Conservation (phyloP, 176 grass and related monocot genomes). For the Melocanna baccifera region DNA sequence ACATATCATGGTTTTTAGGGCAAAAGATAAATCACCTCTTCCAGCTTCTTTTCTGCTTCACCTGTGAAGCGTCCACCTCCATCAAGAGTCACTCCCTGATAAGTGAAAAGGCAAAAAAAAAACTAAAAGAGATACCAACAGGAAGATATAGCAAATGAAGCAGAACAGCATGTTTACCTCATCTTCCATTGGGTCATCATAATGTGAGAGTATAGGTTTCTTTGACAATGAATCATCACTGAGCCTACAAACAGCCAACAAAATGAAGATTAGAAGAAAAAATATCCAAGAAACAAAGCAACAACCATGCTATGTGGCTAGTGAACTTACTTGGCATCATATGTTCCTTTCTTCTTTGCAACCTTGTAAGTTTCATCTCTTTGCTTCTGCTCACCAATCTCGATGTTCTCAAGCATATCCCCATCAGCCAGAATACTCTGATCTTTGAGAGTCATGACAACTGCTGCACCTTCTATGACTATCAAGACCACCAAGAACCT, state of each 20-base stretch:
- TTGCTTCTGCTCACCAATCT: slow-evolving; percentile 90
- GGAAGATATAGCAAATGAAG: slow-evolving; percentile 12
- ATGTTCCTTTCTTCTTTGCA: slow-evolving; percentile 84
- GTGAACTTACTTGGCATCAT: slow-evolving; percentile 71
- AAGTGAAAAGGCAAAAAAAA: slow-evolving; percentile 22
- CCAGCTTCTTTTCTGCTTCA: slow-evolving; percentile 77
- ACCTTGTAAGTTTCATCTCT: slow-evolving; percentile 72
- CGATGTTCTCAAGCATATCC: slow-evolving; percentile 94
- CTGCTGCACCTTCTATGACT: slow-evolving; percentile 87
- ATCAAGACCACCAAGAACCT: slow-evolving; percentile 94
- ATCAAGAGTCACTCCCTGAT: slow-evolving; percentile 78
- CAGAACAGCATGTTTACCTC: slow-evolving; percentile 51
- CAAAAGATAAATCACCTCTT: slow-evolving; percentile 52
- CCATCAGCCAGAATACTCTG: slow-evolving; percentile 79
- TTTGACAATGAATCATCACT: slow-evolving; percentile 54
- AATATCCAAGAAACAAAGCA: not conserved
- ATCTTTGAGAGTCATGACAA: slow-evolving; percentile 95
- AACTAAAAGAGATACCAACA: slow-evolving; percentile 11
- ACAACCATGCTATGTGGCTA: not conserved
- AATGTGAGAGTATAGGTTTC: slow-evolving; percentile 78
- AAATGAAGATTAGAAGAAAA: not conserved
- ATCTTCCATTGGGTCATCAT: slow-evolving; percentile 75
- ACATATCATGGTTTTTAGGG: not conserved
- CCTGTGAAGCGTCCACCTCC: slow-evolving; percentile 68
- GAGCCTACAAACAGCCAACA: slow-evolving; percentile 51